phyloP scores from a whole-genome alignment of 129 eudicot species.

The Ambrosia trifida region DNA sequence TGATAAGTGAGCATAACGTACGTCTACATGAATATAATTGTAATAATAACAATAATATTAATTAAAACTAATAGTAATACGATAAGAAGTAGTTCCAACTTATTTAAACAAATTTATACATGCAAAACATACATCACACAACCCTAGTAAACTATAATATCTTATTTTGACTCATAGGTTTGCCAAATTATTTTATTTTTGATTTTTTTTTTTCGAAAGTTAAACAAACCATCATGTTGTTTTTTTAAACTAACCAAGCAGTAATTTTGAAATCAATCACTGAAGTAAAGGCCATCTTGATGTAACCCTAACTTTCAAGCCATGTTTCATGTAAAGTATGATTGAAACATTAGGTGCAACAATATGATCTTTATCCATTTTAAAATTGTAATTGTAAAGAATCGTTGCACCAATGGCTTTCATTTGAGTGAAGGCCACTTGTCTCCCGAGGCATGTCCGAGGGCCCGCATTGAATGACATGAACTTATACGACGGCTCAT shows the following conservation, averaged over 20 bases:
- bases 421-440: slow-evolving; percentile 63
- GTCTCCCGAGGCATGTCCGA: slow-evolving; percentile 68
- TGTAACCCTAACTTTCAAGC: slow-evolving; percentile 54
- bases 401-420: slow-evolving; percentile 56
- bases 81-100: no score
- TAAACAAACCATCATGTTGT: not conserved
- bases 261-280: not conserved
- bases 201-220: not conserved
- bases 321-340: slow-evolving; percentile 65
- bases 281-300: slow-evolving; percentile 42
- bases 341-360: slow-evolving; percentile 60
- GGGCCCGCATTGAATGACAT: slow-evolving; percentile 76
- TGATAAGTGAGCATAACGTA: no score
- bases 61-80: no score
- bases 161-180: no score
- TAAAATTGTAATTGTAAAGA: slow-evolving; percentile 47
- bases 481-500: slow-evolving; percentile 74
- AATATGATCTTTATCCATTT: slow-evolving; percentile 46
- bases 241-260: not conserved
- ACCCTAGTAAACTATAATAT: no score
- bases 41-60: no score
- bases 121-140: no score
- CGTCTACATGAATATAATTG: no score
- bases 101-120: no score
- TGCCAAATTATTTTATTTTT: no score